Evolutionary conservation across 1,139 yeast genomes (phyloP), one percentile per base, ranked within the genome.

Genomic region (Tardiomyces digboiensis): DNA sequence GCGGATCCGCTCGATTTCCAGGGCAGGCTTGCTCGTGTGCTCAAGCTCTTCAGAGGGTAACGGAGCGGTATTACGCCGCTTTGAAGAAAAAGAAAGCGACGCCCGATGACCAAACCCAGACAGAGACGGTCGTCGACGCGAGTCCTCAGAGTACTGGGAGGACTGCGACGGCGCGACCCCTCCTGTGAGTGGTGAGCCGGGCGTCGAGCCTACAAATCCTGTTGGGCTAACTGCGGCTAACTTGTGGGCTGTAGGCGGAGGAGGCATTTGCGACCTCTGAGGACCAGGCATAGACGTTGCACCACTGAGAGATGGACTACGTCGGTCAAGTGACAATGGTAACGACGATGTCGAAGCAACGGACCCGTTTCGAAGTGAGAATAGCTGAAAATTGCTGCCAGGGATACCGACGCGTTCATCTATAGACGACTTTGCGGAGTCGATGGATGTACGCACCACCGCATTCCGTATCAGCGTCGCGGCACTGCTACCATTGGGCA

Each of bases 1-100:
- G 22, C 58, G 44, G 40, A 57, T 46, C 22, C 59, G 49, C 41
- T 56, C 58, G 19, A 58, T 56, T 42, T 58, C 62, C 22, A 46
- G 44, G 22, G 42, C 39, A 38, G 41, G 40, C 21, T 29, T 33
- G 41, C 21, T 19, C 14, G 36, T 13, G 7, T 39, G 22, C 3
- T 39, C 41, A 4, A 33, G 10, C 19, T 33, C 19, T 7, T 26
- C 33, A 8, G 33, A 4, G 3, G 33, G 33, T 5, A 26, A 16
- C 33, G 33, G 33, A 5, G 10, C 33, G 8, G 33, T 26, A 16
- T 16, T 26, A 12, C 10, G 7, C 16, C 33, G 33, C 8, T 16
- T n/a, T 16, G 12, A 13, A 16, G 33, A 26, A 8, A 26, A 26
- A 5, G 33, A 26, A 8, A 26, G 14, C 10, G 33, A 26, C 4